Conservation (phyloP, 768 basidiomycete species). For the Clitopilus passeckerianus region DNA sequence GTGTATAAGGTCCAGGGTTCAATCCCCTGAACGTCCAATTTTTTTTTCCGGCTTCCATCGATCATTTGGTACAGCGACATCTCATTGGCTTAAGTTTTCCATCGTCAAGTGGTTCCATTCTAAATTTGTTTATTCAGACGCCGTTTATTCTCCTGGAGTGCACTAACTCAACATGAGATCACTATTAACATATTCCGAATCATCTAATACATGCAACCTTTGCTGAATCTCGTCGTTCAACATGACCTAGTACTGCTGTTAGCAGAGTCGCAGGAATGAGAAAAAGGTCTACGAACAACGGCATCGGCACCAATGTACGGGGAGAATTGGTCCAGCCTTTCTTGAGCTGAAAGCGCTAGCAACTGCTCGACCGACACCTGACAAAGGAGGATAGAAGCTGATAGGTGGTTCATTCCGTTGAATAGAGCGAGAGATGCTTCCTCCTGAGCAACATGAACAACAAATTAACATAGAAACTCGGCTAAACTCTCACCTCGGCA, state of each 20-base stretch:
- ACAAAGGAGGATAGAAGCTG: constrained; percentile 59
- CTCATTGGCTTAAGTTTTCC: too few species aligned
- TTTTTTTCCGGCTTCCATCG: neutral
- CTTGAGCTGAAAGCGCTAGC: constrained; percentile 43
- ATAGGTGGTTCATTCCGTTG: constrained; percentile 66
- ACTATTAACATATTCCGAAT: neutral
- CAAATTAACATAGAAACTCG: neutral
- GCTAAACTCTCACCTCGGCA: constrained; percentile 34
- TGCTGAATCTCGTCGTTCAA: neutral
- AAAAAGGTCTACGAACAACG: constrained; percentile 38
- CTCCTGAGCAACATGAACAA: constrained; percentile 33
- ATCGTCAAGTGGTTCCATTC: too few species aligned
- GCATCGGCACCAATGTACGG: constrained; percentile 42
- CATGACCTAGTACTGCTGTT: neutral
- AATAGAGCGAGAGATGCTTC: constrained; percentile 53
- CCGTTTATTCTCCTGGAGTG: too few species aligned
- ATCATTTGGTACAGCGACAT: too few species aligned
- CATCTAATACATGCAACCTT: neutral
- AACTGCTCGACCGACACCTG: constrained; percentile 51
- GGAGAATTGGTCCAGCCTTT: constrained; percentile 40
- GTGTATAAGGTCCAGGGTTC: constrained; percentile 7
- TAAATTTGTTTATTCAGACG: too few species aligned
- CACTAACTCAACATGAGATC: neutral
- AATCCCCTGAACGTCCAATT: constrained; percentile 5
- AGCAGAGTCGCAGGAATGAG: neutral